These are phyloP conservation scores for Kwoniella shandongensis DNA, from an alignment of 768 basidiomycete genomes.

Conservation along the genomic window DNA sequence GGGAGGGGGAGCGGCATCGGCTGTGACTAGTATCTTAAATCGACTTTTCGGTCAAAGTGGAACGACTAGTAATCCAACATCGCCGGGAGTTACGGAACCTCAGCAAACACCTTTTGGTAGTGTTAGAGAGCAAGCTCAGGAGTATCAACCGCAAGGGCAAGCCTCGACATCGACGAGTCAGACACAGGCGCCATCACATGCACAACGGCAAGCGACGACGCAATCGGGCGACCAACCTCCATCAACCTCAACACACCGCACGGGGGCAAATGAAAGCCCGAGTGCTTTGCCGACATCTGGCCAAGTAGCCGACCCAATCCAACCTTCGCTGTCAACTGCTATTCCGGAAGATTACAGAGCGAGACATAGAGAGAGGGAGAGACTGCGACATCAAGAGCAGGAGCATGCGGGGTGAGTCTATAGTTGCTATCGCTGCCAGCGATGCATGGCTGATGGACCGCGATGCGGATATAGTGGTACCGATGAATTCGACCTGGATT, in stretches of 20 bases:
- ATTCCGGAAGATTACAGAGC: slow-evolving; percentile 43
- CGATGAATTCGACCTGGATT: slow-evolving; percentile 19
- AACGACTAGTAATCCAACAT: slow-evolving; percentile 24
- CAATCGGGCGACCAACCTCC: too few species aligned
- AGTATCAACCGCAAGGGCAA: too few species aligned
- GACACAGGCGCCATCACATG: not conserved
- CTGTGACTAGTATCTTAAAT: slow-evolving; percentile 34
- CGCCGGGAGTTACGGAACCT: slow-evolving; percentile 14
- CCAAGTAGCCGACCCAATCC: not conserved
- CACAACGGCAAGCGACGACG: too few species aligned
- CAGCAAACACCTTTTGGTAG: slow-evolving; percentile 6
- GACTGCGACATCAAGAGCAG: slow-evolving; percentile 14
- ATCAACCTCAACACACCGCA: too few species aligned
- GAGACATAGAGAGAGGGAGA: slow-evolving; percentile 34
- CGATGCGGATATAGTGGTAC: too few species aligned
- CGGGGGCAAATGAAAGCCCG: too few species aligned
- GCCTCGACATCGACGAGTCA: not conserved
- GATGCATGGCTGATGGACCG: not conserved
- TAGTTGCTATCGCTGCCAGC: not conserved
- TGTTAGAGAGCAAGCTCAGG: slow-evolving; percentile 2
- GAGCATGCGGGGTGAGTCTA: slow-evolving; percentile 13
- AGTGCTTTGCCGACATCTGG: slow-evolving; percentile 10
- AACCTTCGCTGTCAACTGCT: slow-evolving; percentile 20
- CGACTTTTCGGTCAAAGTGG: slow-evolving; percentile 40
- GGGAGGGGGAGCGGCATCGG: slow-evolving; percentile 11